Percentiles rank a stretch among this genome's conserved stretches.
These are phyloP conservation scores for Trichoderma sp. DNA, from an alignment of 2,329 filamentous ascomycete genomes.

Conservation along the genomic window DNA sequence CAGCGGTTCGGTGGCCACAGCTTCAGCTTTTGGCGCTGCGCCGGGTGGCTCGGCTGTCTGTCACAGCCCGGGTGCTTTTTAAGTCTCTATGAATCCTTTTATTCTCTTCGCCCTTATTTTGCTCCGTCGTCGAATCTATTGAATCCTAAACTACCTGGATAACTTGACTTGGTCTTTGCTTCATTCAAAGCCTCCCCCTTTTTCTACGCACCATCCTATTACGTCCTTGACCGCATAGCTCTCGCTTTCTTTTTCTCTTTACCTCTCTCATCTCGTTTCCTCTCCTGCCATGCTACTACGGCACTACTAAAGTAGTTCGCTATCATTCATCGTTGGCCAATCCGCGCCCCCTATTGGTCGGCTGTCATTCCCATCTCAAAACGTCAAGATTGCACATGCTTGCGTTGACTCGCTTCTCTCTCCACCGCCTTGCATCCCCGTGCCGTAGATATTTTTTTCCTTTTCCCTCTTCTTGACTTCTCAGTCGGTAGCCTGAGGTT, in stretches of 20 bases:
- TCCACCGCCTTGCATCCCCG: background rate
- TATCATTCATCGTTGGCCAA: background rate
- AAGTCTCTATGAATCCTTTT: background rate
- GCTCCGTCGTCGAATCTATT: background rate
- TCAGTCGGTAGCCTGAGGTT: background rate
- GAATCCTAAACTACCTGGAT: background rate
- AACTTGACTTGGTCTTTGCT: too few species aligned
- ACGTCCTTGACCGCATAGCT: background rate
- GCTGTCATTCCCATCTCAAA: conserved; percentile 7
- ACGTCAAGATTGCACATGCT: background rate
- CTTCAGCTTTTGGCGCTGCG: background rate
- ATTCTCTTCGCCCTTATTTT: background rate
- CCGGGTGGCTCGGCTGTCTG: conserved; percentile 15
- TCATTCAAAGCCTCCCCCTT: background rate
- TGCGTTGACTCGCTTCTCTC: background rate
- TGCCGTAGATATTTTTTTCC: background rate
- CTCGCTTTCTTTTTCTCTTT: background rate
- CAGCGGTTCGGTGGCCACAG: conserved; percentile 2
- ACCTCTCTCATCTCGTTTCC: background rate
- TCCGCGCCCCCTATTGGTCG: conserved; percentile 13
- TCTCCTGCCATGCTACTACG: background rate
- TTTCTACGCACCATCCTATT: background rate
- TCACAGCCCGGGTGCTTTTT: background rate
- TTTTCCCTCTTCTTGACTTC: background rate
- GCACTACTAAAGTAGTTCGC: background rate